These are phyloP conservation scores for Hibiscus syriacus DNA, from an alignment of 345 rosid species.

Conservation along the genomic window DNA sequence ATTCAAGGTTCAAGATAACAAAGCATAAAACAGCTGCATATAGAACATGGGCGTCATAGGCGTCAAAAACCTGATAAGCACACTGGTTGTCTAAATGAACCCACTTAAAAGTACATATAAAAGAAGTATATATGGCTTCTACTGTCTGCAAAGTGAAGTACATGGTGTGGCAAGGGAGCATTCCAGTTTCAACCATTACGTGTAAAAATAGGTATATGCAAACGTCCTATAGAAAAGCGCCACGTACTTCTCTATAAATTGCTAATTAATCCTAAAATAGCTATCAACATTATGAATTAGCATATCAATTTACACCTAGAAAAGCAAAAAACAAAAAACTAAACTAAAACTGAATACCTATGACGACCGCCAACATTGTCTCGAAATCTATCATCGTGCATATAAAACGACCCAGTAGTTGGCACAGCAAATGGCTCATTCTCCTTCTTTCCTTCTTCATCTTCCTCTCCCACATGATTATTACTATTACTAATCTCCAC, in stretches of 20 bases:
- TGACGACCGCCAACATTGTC: slow-evolving; percentile 51
- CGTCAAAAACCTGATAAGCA: background rate
- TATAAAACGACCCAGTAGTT: slow-evolving; percentile 92
- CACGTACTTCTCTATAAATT: background rate
- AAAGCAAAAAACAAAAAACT: background rate
- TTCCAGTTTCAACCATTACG: background rate
- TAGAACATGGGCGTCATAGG: too few relatives aligned
- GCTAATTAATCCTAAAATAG: background rate
- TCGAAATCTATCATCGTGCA: slow-evolving; percentile 94
- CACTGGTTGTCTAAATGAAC: background rate
- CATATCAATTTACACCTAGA: background rate
- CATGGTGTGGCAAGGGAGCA: background rate
- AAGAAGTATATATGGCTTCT: background rate
- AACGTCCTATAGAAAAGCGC: background rate
- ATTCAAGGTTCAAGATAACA: too few relatives aligned
- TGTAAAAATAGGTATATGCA: background rate
- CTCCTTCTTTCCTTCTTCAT: slow-evolving; percentile 51
- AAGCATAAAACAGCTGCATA: too few relatives aligned
- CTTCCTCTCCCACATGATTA: slow-evolving; percentile 29
- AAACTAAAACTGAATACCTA: slow-evolving; percentile 33
- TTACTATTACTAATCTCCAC: too few relatives aligned
- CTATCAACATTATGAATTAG: too few relatives aligned
- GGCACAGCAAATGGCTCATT: slow-evolving; percentile 90
- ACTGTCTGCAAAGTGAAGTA: background rate
- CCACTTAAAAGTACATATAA: background rate